Evolutionary conservation across 2,329 filamentous ascomycete species (phyloP).

Genomic region (Hypomyces rosellus): DNA sequence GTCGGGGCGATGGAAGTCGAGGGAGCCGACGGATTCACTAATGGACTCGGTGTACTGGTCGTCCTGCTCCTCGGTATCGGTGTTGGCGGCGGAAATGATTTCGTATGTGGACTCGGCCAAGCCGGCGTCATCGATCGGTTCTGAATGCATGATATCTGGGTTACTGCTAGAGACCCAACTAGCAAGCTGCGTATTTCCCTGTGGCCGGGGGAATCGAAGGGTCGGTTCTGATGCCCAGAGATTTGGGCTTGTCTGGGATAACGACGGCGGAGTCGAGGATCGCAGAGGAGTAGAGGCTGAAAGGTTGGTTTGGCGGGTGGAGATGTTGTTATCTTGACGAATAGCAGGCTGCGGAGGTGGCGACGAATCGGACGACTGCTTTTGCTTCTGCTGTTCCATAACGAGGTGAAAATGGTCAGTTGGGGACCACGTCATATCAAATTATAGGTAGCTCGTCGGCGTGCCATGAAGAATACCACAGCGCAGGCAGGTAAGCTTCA

Average conservation of each 20-base stretch:
- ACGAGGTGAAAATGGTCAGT: conserved; percentile 34
- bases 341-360: conserved; percentile 23
- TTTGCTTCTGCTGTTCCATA: conserved; percentile 47
- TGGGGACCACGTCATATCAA: conserved; percentile 21
- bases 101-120: conserved; percentile 53
- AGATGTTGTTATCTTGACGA: conserved; percentile 22
- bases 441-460: conserved; percentile 14
- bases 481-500: neutral
- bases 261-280: conserved; percentile 13
- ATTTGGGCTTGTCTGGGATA: conserved; percentile 1
- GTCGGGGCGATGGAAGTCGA: conserved; percentile 42
- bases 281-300: conserved; percentile 12
- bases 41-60: conserved; percentile 41
- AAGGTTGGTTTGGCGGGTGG: conserved; percentile 18
- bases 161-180: conserved; percentile 55
- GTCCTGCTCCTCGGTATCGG: conserved; percentile 49
- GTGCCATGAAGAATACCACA: conserved; percentile 14
- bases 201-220: conserved; percentile 51
- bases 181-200: conserved; percentile 49
- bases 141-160: conserved; percentile 48
- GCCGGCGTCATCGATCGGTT: conserved; percentile 42
- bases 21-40: conserved; percentile 44
- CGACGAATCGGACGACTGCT: conserved; percentile 26
- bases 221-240: conserved; percentile 40
- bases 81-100: conserved; percentile 39